These are phyloP conservation scores for Eucalyptus lansdowneana DNA, from an alignment of 345 rosid species.

Conservation along the genomic window DNA sequence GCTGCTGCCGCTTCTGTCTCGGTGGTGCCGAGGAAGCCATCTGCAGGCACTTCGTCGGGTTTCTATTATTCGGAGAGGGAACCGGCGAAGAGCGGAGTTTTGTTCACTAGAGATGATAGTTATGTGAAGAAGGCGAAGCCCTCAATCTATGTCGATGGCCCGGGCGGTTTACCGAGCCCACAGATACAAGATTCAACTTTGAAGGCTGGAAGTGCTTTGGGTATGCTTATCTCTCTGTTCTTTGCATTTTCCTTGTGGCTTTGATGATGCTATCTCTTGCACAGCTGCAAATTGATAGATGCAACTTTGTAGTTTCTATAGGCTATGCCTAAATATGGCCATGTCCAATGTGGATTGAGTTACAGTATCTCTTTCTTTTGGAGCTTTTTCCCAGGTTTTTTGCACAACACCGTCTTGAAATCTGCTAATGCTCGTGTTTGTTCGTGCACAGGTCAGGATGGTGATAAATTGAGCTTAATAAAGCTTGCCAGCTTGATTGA, in stretches of 20 bases:
- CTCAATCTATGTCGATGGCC: conserved; percentile 32
- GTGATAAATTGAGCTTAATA: conserved; percentile 71
- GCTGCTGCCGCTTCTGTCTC: background rate
- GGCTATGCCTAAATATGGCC: background rate
- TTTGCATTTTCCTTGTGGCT: background rate
- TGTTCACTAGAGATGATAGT: conserved; percentile 62
- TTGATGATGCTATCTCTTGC: background rate
- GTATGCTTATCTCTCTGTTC: conserved; percentile 13
- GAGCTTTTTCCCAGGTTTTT: background rate
- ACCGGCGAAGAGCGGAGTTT: conserved; percentile 12
- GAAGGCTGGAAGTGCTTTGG: conserved; percentile 26
- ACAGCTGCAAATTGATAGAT: background rate
- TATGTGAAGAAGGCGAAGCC: conserved; percentile 48
- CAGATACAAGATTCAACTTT: conserved; percentile 51
- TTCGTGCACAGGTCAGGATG: conserved; percentile 45
- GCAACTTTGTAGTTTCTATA: background rate
- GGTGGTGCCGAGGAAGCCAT: background rate
- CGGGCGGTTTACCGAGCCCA: conserved; percentile 19
- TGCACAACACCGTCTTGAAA: background rate
- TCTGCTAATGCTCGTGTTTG: background rate
- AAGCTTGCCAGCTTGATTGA: conserved; percentile 92
- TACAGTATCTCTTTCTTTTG: background rate
- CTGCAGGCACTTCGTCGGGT: background rate
- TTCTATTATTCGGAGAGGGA: conserved; percentile 15
- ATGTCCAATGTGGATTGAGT: background rate